Base-by-base conservation (phyloP, 352 stramenopile genomes). In the Phytophthora sp. region DNA sequence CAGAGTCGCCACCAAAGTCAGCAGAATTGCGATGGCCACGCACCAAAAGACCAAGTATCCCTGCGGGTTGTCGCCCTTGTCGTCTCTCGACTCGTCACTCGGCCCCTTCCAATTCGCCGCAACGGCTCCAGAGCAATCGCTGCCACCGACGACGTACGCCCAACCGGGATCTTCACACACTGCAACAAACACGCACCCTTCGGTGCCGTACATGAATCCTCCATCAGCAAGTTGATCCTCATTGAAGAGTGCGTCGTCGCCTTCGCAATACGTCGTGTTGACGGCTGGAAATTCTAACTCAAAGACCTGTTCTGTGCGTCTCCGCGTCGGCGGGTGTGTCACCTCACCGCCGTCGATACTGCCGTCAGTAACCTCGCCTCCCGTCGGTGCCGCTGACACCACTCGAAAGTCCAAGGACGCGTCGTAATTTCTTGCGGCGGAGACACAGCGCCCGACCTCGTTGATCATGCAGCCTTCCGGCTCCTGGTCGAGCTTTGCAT, bases 221-320 rank as follows among this genome's bases (percentile, higher is more conserved):
- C 13, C 34, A 27, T 44, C 35, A 12, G 44, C 17, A 5, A 66
- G 23, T 24, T 51, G 11, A 7, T 62, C 20, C 1, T 52, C 34
- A 21, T 54, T 49, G 4, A 68, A 58, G 10, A 52, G 34, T 2
- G 30, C 13, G 37, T 78, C 72, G 30, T 67, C 39, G 13, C 28
- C 34, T 30, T 77, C 53, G 53, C 77, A 87, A 45, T 87, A 87
- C 1, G 77, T 74, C 30, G 72, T 73, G 48, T 77, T 76, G 12
- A 58, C 49, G 0, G 66, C 66, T 54, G 54, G 46, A 24, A 76
- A 76, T 61, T 74, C 28, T 39, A 76, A 20, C 51, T 51, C 28
- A 6, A 54, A 35, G 12, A n/a, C 27, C 7, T 52, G 32, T 18
- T 5, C 9, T 23, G 15, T 15, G 42, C 28, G 27, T 42, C 9